phyloP scores from a whole-genome alignment of 768 basidiomycete species.

The Pleurotus pulmonarius region DNA sequence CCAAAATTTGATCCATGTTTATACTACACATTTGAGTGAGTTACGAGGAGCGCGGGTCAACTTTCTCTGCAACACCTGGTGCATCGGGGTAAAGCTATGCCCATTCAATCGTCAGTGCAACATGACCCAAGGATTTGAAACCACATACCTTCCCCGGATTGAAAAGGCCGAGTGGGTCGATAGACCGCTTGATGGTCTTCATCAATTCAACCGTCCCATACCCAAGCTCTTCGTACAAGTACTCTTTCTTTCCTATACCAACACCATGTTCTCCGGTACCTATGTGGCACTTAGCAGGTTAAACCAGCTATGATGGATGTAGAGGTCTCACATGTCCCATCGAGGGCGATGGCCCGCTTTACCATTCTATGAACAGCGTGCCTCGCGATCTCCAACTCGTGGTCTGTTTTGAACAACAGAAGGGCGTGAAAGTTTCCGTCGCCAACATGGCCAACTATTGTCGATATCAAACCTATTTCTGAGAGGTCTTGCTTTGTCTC shows the following conservation, averaged over 20 bases:
- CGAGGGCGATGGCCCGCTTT: conserved; percentile 62
- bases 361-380: conserved; percentile 61
- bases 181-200: conserved; percentile 71
- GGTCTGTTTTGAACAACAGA: conserved; percentile 56
- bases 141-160: conserved; percentile 78
- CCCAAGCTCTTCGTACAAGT: conserved; percentile 77
- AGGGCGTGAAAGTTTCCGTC: conserved; percentile 57
- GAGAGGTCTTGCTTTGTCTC: conserved; percentile 73
- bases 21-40: too few relatives aligned
- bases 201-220: conserved; percentile 79
- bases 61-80: neutral
- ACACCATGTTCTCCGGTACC: conserved; percentile 87
- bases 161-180: conserved; percentile 75
- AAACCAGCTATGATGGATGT: neutral
- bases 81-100: neutral
- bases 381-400: conserved; percentile 40
- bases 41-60: too few relatives aligned
- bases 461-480: conserved; percentile 50
- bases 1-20: too few relatives aligned
- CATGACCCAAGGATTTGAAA: neutral
- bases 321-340: conserved; percentile 61
- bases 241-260: conserved; percentile 80
- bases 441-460: conserved; percentile 75
- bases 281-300: conserved; percentile 16
- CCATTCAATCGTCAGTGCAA: neutral